Evolutionary conservation across 2,329 filamentous ascomycete genomes (phyloP), one percentile per base, ranked within the genome.

Genomic region (Alternaria incomplexa): DNA sequence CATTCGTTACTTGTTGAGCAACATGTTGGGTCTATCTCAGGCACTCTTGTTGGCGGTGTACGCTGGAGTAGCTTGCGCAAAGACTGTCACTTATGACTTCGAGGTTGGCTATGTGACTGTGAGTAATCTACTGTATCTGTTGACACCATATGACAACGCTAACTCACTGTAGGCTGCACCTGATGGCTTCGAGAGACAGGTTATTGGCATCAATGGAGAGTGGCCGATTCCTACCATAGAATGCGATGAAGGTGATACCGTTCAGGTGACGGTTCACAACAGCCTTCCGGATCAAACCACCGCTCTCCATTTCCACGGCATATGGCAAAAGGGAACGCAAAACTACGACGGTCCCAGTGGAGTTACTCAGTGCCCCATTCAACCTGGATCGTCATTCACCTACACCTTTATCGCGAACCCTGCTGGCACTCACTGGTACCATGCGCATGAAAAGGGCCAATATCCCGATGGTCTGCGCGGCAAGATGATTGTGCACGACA

Each of bases 321-420:
- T 86, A 23, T 75, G 81, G 15, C 81, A 84, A 64, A 58, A 76
- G 4, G 55, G 87, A 22, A 89, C 87, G 0, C 86, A 83, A 10
- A 83, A 89, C 53, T 92, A 93, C 89, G 92, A 95, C 77, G 92
- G 92, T 9, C 83, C 90, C 51, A 93, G 93, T 89, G 91, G 93
- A 75, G 91, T 92, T 0, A 87, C 90, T 0, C 90, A 78, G 53
- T 75, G 73, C 26, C 73, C 73, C 0, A 89, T 93, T 50, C 83
- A 87, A 0, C 88, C 90, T 0, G 88, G 87, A 1, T 80, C 83
- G 3, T 86, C 82, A 1, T 90, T 91, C 65, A 88, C 85, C 0
- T 93, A 93, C 75, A 86, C 86, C 15, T 93, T 93, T 74, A 87
- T 87, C 0, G 85, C 59, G 73, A 84, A 62, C 77, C 82, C 74